Base-by-base conservation (phyloP, 176 grass and related monocot genomes). In the Oryza glumipatula region DNA sequence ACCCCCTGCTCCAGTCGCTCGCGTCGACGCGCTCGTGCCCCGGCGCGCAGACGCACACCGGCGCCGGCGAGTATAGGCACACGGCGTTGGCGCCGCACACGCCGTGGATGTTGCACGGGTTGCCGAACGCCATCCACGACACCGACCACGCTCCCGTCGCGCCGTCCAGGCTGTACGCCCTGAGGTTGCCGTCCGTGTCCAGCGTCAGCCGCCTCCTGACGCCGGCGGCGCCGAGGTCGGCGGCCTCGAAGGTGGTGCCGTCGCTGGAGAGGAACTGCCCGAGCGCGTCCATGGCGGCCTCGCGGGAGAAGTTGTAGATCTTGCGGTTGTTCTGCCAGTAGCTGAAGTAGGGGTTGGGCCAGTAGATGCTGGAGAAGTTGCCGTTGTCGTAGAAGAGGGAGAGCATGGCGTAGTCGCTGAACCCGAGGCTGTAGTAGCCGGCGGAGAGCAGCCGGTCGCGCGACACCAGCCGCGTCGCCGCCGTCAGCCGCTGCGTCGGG, bases 101-200 rank as follows among this genome's bases (percentile, higher is more conserved):
- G 11, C 86, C 88, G 63, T 94, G 88, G 38, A 94, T 84, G 65
- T 16, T 68, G 72, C 92, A 94, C 10, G 74, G 74, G 65, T 85
- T 52, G 14, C 17, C 21, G 76, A 94, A 85, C 22, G 92, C 88
- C 73, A 80, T 46, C 92, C 92, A 94, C 72, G 88, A 21, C 61
- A 94, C 74, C 11, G 52, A 19, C 92, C 88, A 94, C 2, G 5
- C 16, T 4, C 67, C 15, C 1, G 21, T 77, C 9, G 22, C 26
- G 11, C 46, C 79, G 19, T 82, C 21, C 10, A 94, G 51, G 83
- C 94, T 97, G 67, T 97, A 94, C 17, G 87, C 38, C 68, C 94
- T 56, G 67, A 96, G 91, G 68, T 96, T 91, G 4, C 91, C 91
- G 74, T 96, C 94, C 5, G 80, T 54, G 54, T 93, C 89, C 14